A percentile compares a stretch with the other conserved stretches of the same genome.
These are phyloP conservation scores for Bromus sterilis DNA, from an alignment of 176 grass and related monocot genomes.

Conservation along the genomic window DNA sequence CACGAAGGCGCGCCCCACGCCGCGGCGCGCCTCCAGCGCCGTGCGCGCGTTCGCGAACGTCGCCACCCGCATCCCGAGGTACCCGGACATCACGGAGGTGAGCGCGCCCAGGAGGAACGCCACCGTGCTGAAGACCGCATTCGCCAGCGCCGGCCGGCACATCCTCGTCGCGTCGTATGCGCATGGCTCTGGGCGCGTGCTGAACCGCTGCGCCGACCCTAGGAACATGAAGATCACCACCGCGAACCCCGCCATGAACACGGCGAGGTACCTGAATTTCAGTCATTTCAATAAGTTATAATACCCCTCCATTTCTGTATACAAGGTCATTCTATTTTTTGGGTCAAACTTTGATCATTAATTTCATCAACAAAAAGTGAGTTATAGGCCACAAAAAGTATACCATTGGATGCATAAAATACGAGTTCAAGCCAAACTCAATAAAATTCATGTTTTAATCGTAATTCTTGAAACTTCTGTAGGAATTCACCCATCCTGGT, in stretches of 20 bases:
- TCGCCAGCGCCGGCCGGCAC: background rate
- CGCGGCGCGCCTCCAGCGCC: background rate
- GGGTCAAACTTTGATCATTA: too few relatives aligned
- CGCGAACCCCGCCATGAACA: conserved; percentile 25
- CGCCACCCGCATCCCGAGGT: background rate
- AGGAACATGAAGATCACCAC: background rate
- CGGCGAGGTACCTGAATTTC: conserved; percentile 37
- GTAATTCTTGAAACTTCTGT: too few relatives aligned
- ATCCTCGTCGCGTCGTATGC: background rate
- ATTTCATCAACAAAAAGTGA: too few relatives aligned
- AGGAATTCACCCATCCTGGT: too few relatives aligned
- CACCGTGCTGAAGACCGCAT: background rate
- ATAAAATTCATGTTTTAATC: background rate
- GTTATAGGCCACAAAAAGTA: too few relatives aligned
- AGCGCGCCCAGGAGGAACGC: background rate
- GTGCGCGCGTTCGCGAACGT: background rate
- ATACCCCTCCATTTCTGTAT: too few relatives aligned
- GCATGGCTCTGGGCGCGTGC: background rate
- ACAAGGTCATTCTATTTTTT: too few relatives aligned
- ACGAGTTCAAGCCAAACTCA: background rate
- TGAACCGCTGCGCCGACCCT: background rate
- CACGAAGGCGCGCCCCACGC: background rate
- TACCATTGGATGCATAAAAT: too few relatives aligned
- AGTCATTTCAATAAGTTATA: conserved; percentile 27
- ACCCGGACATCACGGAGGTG: background rate